Conservation (phyloP, 176 grass and related monocot genomes). For the Hordeum vulgare region MorexV3_pseudomolecules_assembly NC_058520.1:464419070-464419569, state of each 20-base stretch:
- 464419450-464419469: background rate
- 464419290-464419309: conserved; percentile 33
- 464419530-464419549: background rate
- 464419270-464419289: conserved; percentile 8
- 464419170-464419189: conserved; percentile 42
- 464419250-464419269: conserved; percentile 8
- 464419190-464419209: conserved; percentile 24
- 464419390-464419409: background rate
- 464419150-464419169: conserved; percentile 14
- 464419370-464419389: background rate
- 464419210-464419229: background rate
- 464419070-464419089: background rate
- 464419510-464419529: background rate
- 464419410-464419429: background rate
- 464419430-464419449: background rate
- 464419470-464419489: background rate
- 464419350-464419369: background rate
- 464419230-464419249: conserved; percentile 10
- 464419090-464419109: background rate
- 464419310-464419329: conserved; percentile 24
- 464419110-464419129: background rate
- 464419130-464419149: background rate
- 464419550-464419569: background rate
- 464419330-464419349: background rate
- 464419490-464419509: conserved; percentile 9